phyloP scores from a whole-genome alignment of 257 asterid species.

The Solanum pinnatisectum region DNA sequence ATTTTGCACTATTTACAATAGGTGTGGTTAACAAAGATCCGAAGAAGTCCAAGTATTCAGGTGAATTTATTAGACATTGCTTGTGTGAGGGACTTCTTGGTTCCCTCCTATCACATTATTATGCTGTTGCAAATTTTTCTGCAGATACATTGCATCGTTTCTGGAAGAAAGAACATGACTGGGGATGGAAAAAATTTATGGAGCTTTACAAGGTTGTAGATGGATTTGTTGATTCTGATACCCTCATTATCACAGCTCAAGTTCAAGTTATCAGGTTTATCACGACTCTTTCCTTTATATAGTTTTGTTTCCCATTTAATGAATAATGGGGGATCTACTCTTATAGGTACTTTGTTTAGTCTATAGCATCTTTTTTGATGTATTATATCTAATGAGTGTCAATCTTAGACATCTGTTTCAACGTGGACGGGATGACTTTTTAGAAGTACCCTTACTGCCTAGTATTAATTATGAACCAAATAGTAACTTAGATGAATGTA shows the following conservation, averaged over 20 bases:
- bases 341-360: not conserved
- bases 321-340: not conserved
- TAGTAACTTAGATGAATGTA: not conserved
- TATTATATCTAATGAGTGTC: not conserved
- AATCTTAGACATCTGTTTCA: not conserved
- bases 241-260: conserved; percentile 80
- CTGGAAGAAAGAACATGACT: conserved; percentile 94
- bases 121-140: not conserved
- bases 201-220: conserved; percentile 77
- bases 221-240: conserved; percentile 80
- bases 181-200: conserved; percentile 99
- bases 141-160: conserved; percentile 88
- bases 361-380: not conserved
- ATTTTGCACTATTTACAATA: conserved; percentile 88
- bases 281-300: not conserved
- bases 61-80: conserved; percentile 14
- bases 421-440: not conserved
- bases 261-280: conserved; percentile 82
- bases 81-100: not conserved
- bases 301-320: not conserved
- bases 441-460: not conserved
- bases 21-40: conserved; percentile 93
- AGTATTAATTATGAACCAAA: not conserved
- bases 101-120: not conserved
- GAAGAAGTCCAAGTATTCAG: conserved; percentile 85